These are phyloP conservation scores for Didymella sp. DNA, from an alignment of 2,329 filamentous ascomycete genomes.

Conservation along the genomic window DNA sequence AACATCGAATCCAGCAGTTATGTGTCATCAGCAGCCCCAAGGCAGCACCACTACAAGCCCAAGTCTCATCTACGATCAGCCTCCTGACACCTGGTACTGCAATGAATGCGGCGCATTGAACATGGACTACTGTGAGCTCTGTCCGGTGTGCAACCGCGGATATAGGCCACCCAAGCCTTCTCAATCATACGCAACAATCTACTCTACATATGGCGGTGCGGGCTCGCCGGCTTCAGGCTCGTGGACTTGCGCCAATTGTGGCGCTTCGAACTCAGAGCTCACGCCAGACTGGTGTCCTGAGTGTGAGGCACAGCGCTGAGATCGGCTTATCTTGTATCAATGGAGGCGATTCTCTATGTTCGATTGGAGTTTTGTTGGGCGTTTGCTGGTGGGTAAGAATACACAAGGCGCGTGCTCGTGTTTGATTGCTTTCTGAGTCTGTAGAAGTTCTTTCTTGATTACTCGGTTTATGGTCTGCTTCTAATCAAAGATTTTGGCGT, in stretches of 20 bases:
- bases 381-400: too few relatives aligned
- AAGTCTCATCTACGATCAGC: neutral
- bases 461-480: too few relatives aligned
- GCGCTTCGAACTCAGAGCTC: neutral
- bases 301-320: neutral
- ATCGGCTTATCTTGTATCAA: neutral
- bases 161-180: neutral
- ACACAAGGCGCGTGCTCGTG: too few relatives aligned
- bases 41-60: neutral
- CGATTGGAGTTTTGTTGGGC: neutral
- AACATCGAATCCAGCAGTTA: neutral
- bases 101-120: neutral
- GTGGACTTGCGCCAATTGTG: neutral
- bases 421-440: too few relatives aligned
- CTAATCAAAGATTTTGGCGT: neutral
- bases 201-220: neutral
- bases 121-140: neutral
- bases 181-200: neutral
- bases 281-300: neutral
- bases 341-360: neutral
- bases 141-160: slow-evolving; percentile 1
- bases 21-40: neutral
- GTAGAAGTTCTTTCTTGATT: neutral
- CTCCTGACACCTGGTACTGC: slow-evolving; percentile 17
- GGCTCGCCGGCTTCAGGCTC: neutral